phyloP scores from a whole-genome alignment of 2,329 filamentous ascomycete species.

The Monosporascus sp. region DNA sequence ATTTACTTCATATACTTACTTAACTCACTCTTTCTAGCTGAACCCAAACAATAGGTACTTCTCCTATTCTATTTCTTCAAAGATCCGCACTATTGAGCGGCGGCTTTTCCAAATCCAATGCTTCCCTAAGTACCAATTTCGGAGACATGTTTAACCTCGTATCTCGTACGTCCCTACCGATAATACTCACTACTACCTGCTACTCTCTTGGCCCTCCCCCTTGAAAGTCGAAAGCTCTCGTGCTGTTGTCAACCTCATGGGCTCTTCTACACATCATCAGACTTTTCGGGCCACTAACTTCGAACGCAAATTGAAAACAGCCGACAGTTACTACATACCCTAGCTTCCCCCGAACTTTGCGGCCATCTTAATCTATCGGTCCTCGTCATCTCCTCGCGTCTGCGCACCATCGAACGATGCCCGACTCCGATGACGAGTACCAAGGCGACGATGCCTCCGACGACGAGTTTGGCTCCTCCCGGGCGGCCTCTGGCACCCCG shows the following conservation, averaged over 20 bases:
- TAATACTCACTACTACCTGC: background rate
- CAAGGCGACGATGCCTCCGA: constrained; percentile 58
- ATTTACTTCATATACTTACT: background rate
- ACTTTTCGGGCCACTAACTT: background rate
- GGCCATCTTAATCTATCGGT: background rate
- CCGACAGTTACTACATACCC: background rate
- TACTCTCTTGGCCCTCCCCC: too few species aligned
- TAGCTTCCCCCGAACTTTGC: background rate
- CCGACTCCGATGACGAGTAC: constrained; percentile 69
- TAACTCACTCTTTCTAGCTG: too few species aligned
- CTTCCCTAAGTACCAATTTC: background rate
- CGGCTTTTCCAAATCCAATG: background rate
- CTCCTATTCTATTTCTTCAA: too few species aligned
- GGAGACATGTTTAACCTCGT: background rate
- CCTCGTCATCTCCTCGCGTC: background rate
- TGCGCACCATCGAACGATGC: constrained; percentile 41
- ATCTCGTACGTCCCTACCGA: background rate
- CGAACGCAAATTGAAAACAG: background rate
- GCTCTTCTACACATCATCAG: too few species aligned
- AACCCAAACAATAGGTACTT: too few species aligned
- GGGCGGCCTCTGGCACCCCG: constrained; percentile 32
- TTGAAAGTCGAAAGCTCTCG: too few species aligned
- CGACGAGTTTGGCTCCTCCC: constrained; percentile 54
- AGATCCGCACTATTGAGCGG: too few species aligned
- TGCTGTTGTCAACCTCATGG: too few species aligned